Base-by-base conservation (phyloP, 164 flowering plant species). In the Stephania japonica region DNA sequence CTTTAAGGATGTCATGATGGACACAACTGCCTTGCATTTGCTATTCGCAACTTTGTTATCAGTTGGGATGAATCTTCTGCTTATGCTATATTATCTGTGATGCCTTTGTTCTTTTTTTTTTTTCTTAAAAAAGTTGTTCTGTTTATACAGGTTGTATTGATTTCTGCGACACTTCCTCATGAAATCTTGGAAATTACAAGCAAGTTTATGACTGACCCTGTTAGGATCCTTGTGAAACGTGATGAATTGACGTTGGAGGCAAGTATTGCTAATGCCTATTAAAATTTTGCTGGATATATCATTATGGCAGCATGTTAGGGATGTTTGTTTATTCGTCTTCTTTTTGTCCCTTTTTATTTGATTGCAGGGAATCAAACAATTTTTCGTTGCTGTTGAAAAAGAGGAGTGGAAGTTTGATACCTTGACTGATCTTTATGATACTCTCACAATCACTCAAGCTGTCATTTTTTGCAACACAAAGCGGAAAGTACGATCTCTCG, bases 331-430 rank as follows among this genome's bases (percentile, higher is more conserved):
- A 56, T 50, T 61, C 66, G 0, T 73, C 24, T 65, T 2, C 43
- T 18, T 23, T 11, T 41, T 74, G 8, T 67, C 26, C 4, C 42
- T 7, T 32, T 71, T 16, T 75, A 27, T 67, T 5, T 68, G 24
- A 21, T 78, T 74, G 70, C 92, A 95, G 99, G 99, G 99, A 49
- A 95, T 95, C 80, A 95, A 93, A 80, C 98, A 91, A 78, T 95
- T 95, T 77, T 92, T 92, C 81, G 98, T 94, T 50, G 97, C 97
- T 21, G 99, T 94, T 72, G 99, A 94, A 82, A 85, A 86, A 75
- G 99, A 94, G 76, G 97, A 94, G 75, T 94, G 99, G 99, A 94
- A 94, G 78, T 94, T 94, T 80, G 99, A 94, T 81, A 92, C 99
- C 27, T 78, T 94, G 19, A 87, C 91, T 76, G 99, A 95, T 84